phyloP scores from a whole-genome alignment of 2,329 filamentous ascomycete species.

The Sporothrix inflata region DNA sequence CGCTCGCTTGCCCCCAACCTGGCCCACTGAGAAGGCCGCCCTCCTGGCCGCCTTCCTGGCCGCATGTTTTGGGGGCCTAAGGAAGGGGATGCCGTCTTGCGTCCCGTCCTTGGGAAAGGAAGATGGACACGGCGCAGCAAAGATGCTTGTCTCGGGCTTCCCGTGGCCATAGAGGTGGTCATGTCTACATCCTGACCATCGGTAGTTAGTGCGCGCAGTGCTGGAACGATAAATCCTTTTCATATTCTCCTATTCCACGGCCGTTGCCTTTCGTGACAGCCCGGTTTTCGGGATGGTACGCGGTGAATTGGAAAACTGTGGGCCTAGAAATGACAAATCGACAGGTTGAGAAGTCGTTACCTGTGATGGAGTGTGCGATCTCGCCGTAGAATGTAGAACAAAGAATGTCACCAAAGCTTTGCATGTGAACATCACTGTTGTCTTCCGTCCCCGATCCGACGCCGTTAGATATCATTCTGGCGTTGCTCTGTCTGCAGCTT shows the following conservation, averaged over 20 bases:
- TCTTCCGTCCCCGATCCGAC: not conserved
- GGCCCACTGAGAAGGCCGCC: no score
- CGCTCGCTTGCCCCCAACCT: not conserved
- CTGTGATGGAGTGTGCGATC: not conserved
- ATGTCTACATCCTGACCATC: not conserved
- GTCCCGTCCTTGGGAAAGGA: slow-evolving; percentile 1
- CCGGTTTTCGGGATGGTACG: not conserved
- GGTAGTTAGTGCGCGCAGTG: not conserved
- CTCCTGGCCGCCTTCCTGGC: not conserved
- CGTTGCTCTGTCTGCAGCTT: not conserved
- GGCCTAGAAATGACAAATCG: not conserved
- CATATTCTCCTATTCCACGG: not conserved
- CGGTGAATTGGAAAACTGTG: no score
- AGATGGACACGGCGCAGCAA: not conserved
- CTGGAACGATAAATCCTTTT: not conserved
- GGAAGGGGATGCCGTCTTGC: not conserved
- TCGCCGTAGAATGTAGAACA: not conserved
- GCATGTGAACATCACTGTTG: not conserved
- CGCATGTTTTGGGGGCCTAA: slow-evolving; percentile 2
- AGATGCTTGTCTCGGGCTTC: not conserved
- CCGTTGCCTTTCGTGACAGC: not conserved
- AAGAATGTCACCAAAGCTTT: not conserved
- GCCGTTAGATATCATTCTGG: not conserved
- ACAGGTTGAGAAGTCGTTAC: not conserved
- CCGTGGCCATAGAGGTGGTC: not conserved